Evolutionary conservation across 345 rosid genomes (phyloP), one percentile per base, ranked within the genome.

Genomic region (Linum tenue): DNA sequence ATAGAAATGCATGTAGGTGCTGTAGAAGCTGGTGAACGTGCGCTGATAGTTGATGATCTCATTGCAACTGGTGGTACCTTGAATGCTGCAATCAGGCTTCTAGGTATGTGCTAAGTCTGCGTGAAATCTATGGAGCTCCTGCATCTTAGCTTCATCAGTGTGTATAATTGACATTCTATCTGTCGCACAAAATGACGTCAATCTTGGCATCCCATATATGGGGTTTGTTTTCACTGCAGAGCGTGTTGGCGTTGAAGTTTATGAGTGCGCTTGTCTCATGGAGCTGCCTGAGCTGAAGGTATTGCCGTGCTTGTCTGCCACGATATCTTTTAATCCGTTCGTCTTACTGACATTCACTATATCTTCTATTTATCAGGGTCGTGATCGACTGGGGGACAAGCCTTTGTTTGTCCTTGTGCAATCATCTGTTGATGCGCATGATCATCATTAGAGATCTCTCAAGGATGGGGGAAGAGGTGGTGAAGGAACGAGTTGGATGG

Each of bases 1-100:
- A 90, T 94, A 62, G 99, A 90, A 83, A 94, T 94, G 99, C 97
- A 94, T 80, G 97, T 84, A 22, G 99, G 97, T 70, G 99, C 96
- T 3, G 96, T 94, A 43, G 78, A 90, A 79, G 82, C 79, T 5
- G 97, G 97, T 64, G 99, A 94, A 59, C 89, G 83, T 59, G 97
- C 90, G 56, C 75, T 94, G 75, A 79, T 94, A 12, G 78, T 90
- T 3, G 99, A 94, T 65, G 99, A 94, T 72, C 97, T 94, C 57
- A 80, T 94, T 77, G 99, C 99, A 50, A 94, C 99, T 1, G 99
- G 99, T 58, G 99, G 99, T 9, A 94, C 99, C 59, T 79, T 94
- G 60, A 61, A 76, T 70, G 99, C 99, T 69, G 99, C 99, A 48
- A 78, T 86, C 86, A 92, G 73, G 59, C 99, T 94, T 60, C 92